phyloP scores from a whole-genome alignment of 2,329 filamentous ascomycete species.

The Pseudogymnoascus sp. region DNA sequence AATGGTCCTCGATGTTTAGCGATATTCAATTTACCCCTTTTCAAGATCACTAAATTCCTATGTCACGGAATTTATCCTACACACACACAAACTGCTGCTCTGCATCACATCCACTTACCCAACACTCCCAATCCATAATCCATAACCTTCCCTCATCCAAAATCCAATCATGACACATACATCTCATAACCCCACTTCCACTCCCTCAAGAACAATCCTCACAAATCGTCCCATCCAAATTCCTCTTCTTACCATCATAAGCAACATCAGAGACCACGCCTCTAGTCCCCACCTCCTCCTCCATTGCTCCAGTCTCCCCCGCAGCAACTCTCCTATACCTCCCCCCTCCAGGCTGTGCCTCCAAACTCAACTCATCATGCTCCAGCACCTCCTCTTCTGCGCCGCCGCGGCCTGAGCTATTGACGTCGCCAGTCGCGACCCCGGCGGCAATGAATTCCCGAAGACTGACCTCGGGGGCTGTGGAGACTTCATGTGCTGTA shows the following conservation, averaged over 20 bases:
- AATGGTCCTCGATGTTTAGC: no score
- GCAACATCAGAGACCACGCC: background rate
- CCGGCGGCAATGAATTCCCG: background rate
- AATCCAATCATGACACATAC: background rate
- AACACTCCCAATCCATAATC: background rate
- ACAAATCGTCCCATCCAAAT: constrained; percentile 13
- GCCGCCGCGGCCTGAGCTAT: background rate
- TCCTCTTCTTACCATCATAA: constrained; percentile 14
- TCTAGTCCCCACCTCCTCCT: background rate
- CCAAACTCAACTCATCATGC: constrained; percentile 7
- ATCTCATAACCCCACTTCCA: background rate
- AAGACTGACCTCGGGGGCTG: background rate
- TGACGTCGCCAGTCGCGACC: background rate
- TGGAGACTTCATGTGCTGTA: background rate
- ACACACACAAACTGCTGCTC: background rate
- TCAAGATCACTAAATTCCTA: background rate
- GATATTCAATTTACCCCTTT: background rate
- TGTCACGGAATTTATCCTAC: background rate
- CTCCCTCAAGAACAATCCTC: constrained; percentile 14
- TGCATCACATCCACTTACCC: background rate
- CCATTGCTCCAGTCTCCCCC: background rate
- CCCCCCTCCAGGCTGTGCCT: constrained; percentile 3
- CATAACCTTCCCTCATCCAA: background rate
- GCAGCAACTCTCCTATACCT: constrained; percentile 12
- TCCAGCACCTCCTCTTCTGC: background rate